phyloP scores from a whole-genome alignment of 2,329 filamentous ascomycete genomes.

The Penicillium sp. region DNA sequence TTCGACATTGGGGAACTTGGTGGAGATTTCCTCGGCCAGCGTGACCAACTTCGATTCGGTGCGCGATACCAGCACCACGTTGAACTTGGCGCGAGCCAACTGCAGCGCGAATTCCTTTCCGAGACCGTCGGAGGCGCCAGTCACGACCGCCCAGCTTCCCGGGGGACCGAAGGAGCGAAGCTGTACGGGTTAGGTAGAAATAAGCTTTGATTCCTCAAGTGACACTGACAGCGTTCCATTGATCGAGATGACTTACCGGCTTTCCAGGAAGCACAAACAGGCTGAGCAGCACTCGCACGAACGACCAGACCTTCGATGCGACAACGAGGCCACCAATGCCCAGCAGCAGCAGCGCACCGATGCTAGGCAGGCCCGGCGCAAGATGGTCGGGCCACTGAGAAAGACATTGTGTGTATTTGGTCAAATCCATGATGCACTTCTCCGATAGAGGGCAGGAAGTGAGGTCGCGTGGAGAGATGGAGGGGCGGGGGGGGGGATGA shows the following conservation, averaged over 20 bases:
- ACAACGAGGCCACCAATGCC: conserved; percentile 55
- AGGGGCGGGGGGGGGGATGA: background rate
- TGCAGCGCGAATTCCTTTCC: conserved; percentile 94
- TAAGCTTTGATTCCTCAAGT: conserved; percentile 10
- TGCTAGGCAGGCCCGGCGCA: conserved; percentile 33
- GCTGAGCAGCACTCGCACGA: conserved; percentile 57
- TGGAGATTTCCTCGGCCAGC: conserved; percentile 69
- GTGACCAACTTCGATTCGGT: conserved; percentile 84
- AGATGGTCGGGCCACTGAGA: conserved; percentile 31
- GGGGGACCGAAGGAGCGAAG: conserved; percentile 84
- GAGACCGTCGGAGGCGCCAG: conserved; percentile 90
- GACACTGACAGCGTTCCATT: background rate
- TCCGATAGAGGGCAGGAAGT: background rate
- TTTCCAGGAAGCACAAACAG: conserved; percentile 59
- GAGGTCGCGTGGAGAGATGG: background rate
- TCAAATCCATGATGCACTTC: conserved; percentile 27
- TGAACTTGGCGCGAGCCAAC: conserved; percentile 86
- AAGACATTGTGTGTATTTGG: conserved; percentile 27
- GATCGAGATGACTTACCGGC: conserved; percentile 34
- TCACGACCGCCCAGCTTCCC: conserved; percentile 90
- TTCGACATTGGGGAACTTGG: conserved; percentile 59
- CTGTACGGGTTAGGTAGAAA: conserved; percentile 42
- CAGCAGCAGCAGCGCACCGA: conserved; percentile 33
- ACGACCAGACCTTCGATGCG: conserved; percentile 52
- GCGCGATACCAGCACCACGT: conserved; percentile 88